A percentile compares a stretch with the other conserved stretches of the same genome.
These are phyloP conservation scores for Botrytis sinoallii DNA, from an alignment of 2,329 filamentous ascomycete genomes.

Conservation along the genomic window DNA sequence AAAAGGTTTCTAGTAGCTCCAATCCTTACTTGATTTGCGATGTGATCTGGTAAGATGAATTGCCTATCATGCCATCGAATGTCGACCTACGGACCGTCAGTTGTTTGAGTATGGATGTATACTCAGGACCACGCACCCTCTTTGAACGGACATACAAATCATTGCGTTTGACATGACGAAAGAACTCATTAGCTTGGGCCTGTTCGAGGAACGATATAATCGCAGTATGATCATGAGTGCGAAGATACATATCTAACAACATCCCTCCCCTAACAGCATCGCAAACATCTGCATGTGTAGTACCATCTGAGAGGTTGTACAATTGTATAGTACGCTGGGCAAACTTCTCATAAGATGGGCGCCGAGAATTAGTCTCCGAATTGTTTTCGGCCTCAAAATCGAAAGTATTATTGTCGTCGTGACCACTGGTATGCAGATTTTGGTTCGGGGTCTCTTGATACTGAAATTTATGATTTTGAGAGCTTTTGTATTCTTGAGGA, in stretches of 20 bases:
- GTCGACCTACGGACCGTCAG: constrained; percentile 51
- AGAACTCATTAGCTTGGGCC: constrained; percentile 61
- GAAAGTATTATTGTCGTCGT: constrained; percentile 28
- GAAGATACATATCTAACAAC: constrained; percentile 66
- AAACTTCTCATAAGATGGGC: constrained; percentile 33
- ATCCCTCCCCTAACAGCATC: constrained; percentile 65
- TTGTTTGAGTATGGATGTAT: background rate
- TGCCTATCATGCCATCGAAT: constrained; percentile 70
- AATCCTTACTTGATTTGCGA: constrained; percentile 59
- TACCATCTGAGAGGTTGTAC: constrained; percentile 57
- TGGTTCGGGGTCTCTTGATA: constrained; percentile 23
- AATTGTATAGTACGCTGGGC: constrained; percentile 59
- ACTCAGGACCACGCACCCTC: constrained; percentile 49
- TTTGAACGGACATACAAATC: constrained; percentile 68
- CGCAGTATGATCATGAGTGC: constrained; percentile 55
- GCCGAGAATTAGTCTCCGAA: constrained; percentile 22
- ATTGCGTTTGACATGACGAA: constrained; percentile 59
- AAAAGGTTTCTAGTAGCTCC: constrained; percentile 75
- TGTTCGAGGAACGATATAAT: constrained; percentile 68
- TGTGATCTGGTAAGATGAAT: constrained; percentile 60
- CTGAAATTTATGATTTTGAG: constrained; percentile 20
- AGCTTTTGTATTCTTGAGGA: constrained; percentile 24
- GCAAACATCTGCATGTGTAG: constrained; percentile 64
- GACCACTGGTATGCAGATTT: constrained; percentile 22
- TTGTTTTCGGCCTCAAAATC: constrained; percentile 30